Conservation (phyloP, 371 early-diverging fungal species). For the Globomyces sp. region DNA sequence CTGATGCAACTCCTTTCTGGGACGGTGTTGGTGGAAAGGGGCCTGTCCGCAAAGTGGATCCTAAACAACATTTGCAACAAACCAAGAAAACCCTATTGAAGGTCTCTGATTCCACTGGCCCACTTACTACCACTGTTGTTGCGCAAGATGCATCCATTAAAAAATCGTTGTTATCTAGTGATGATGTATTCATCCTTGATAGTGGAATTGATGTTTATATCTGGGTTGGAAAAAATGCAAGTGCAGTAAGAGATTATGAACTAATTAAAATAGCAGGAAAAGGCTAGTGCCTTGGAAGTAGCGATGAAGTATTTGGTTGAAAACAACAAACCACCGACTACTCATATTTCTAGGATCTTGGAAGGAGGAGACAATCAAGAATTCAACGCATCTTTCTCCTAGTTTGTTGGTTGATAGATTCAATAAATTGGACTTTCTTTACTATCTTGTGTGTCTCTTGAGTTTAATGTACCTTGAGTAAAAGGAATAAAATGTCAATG, state of each 20-base stretch:
- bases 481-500: too few species aligned
- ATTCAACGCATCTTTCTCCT: not conserved
- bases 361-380: conserved; percentile 57
- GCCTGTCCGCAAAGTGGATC: conserved; percentile 31
- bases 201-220: conserved; percentile 57
- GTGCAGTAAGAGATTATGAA: too few species aligned
- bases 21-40: conserved; percentile 66
- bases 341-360: conserved; percentile 64
- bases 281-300: conserved; percentile 6
- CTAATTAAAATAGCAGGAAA: conserved; percentile 47
- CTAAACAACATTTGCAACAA: not conserved
- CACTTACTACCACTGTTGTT: conserved; percentile 46
- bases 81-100: conserved; percentile 23
- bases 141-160: conserved; percentile 47
- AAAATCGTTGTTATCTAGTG: conserved; percentile 50
- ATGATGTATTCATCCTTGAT: conserved; percentile 66
- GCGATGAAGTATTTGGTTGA: conserved; percentile 25
- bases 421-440: too few species aligned
- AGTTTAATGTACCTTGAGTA: too few species aligned
- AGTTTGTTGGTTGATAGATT: not conserved
- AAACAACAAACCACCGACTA: conserved; percentile 52
- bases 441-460: too few species aligned
- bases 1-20: conserved; percentile 63
- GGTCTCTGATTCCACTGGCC: conserved; percentile 40
- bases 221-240: conserved; percentile 64